Evolutionary conservation across 2,329 filamentous ascomycete species (phyloP).

Genomic region (Epichloe glyceriae): DNA sequence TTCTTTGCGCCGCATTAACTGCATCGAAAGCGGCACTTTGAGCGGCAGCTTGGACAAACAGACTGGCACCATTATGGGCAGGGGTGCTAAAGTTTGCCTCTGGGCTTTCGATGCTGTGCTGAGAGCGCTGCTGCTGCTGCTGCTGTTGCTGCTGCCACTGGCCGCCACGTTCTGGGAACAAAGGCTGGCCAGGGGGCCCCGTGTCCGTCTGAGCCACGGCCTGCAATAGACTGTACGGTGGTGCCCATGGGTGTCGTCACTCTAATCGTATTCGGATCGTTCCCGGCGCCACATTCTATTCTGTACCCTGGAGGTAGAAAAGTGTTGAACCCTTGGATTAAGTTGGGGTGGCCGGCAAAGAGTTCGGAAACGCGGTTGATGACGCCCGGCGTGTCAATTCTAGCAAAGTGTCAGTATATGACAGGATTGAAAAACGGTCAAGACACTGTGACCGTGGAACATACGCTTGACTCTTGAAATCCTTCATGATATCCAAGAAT

Average conservation of each 20-base stretch:
- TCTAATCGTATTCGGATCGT: conserved; percentile 89
- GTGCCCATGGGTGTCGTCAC: conserved; percentile 98
- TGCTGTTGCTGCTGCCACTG: conserved; percentile 38
- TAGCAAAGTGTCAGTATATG: conserved; percentile 43
- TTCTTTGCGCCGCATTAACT: conserved; percentile 18
- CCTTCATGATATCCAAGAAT: conserved; percentile 98
- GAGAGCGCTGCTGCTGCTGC: conserved; percentile 41
- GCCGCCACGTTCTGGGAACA: conserved; percentile 33
- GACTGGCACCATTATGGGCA: conserved; percentile 33
- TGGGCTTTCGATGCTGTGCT: conserved; percentile 49
- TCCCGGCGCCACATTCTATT: conserved; percentile 88
- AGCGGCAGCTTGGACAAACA: conserved; percentile 31
- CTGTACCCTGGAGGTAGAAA: conserved; percentile 92
- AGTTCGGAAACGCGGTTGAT: conserved; percentile 93
- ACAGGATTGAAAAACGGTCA: conserved; percentile 49
- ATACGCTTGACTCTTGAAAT: conserved; percentile 95
- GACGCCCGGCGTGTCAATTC: conserved; percentile 92
- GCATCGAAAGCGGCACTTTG: conserved; percentile 23
- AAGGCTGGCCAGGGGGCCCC: conserved; percentile 26
- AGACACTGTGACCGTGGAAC: conserved; percentile 20
- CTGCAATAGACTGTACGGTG: conserved; percentile 74
- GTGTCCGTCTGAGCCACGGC: conserved; percentile 33
- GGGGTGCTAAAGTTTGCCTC: conserved; percentile 50
- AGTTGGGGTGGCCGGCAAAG: conserved; percentile 86
- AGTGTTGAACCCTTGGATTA: conserved; percentile 97